Evolutionary conservation across 768 basidiomycete genomes (phyloP), one percentile per base, ranked within the genome.

Genomic region (Russula earlei): DNA sequence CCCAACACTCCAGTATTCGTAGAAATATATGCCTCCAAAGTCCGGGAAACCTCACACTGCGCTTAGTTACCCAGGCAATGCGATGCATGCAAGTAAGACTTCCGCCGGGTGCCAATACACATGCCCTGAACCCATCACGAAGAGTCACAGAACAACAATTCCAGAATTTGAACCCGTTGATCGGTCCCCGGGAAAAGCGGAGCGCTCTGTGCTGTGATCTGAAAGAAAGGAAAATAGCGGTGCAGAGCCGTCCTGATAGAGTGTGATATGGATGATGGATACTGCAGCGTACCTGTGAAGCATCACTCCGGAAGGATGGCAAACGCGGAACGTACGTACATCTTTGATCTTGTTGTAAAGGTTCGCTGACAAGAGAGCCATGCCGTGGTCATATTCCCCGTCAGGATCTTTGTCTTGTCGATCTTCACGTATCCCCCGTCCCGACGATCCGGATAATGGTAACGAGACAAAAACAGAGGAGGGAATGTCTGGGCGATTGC

Each of bases 291-390:
- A 3, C 19, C 27, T 44, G 29, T 11, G 29, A 11, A 31, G 44
- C 29, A 25, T n/a, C 22, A 3, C 22, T 40, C 50, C 38, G 3
- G n/a, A 15, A 53, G 33, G 17, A 4, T 19, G 34, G 14, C 24
- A 12, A 10, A 4, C 0, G 3, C 27, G 36, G 10, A 33, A 12
- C 11, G 19, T 29, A n/a, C 12, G 36, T 22, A 41, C 6, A 14
- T 54, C 11, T 3, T 34, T 40, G 5, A 33, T 19, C 5, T 17
- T 20, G 47, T 24, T 27, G 45, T 46, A 58, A 58, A 54, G 52
- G 50, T 58, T 49, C 52, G 57, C 57, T 45, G 57, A 54, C 42
- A 20, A 43, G 46, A 47, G 27, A 7, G 41, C 42, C 22, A 49
- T 49, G 52, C 25, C 52, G 42, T 49, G 27, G 36, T 15, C 17